Percentiles rank a stretch among this genome's conserved stretches.
phyloP scores from a whole-genome alignment of 805 yeast genomes.

The Cyberlindnera meyerae region DNA sequence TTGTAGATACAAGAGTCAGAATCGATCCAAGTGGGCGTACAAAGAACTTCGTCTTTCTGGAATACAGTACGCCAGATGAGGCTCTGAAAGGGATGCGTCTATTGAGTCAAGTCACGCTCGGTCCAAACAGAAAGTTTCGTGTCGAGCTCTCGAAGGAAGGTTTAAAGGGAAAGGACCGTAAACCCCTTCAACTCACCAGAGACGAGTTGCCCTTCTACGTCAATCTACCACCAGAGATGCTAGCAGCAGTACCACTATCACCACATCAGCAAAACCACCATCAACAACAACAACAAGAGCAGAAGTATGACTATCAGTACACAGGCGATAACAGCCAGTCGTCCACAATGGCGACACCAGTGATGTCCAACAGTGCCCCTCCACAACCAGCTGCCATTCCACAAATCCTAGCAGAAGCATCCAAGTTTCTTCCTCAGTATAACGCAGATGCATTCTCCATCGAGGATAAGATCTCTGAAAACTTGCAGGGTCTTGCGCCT shows the following conservation, averaged over 20 bases:
- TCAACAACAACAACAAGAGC: neutral
- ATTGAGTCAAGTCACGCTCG: constrained; percentile 40
- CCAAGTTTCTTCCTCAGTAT: constrained; percentile 49
- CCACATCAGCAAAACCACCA: constrained; percentile 3
- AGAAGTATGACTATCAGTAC: no score
- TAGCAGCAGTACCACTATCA: constrained; percentile 1
- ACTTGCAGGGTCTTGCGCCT: constrained; percentile 63
- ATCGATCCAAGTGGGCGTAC: constrained; percentile 42
- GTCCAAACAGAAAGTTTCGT: constrained; percentile 42
- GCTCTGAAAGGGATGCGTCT: constrained; percentile 46
- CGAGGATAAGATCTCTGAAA: constrained; percentile 56
- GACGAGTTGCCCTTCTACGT: constrained; percentile 52
- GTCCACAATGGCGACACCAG: no score
- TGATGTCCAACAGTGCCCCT: no score
- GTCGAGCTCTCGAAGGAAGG: constrained; percentile 63
- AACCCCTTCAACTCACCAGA: constrained; percentile 40
- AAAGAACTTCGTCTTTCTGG: constrained; percentile 66
- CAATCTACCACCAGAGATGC: constrained; percentile 40
- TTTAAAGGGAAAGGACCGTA: constrained; percentile 36
- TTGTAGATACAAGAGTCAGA: constrained; percentile 53
- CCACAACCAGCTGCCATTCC: constrained; percentile 34
- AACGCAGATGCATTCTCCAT: constrained; percentile 40
- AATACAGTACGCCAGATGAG: constrained; percentile 46
- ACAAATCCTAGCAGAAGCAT: constrained; percentile 46
- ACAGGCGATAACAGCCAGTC: no score